Conservation (phyloP, 208 protist species). For the Crithidia fasciculata region DNA sequence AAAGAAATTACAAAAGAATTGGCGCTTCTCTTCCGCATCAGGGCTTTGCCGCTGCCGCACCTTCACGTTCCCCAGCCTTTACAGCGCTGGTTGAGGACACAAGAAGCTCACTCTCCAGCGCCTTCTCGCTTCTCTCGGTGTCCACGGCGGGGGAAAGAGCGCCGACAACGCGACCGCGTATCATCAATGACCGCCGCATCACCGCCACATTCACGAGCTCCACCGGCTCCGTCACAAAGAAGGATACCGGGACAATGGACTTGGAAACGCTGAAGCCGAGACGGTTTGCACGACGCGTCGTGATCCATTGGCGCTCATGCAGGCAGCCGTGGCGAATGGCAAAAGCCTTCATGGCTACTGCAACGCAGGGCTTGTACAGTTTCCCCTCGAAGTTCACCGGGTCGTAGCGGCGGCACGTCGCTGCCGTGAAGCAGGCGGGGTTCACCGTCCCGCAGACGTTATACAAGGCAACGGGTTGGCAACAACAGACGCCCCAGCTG, state of each 20-base stretch:
- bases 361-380: constrained; percentile 44
- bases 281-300: constrained; percentile 16
- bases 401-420: constrained; percentile 63
- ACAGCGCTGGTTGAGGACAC: neutral
- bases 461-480: constrained; percentile 42
- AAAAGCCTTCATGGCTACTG: constrained; percentile 65
- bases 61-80: too few relatives aligned
- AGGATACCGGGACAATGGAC: constrained; percentile 15
- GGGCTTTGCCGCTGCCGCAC: too few relatives aligned
- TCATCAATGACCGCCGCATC: constrained; percentile 5
- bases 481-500: neutral
- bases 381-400: constrained; percentile 57
- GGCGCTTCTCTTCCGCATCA: too few relatives aligned
- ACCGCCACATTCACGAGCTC: constrained; percentile 54
- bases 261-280: constrained; percentile 16
- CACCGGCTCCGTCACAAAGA: constrained; percentile 19
- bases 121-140: neutral
- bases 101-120: neutral
- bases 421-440: constrained; percentile 37
- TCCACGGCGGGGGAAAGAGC: neutral
- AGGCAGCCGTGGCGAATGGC: constrained; percentile 60
- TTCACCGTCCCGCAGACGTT: constrained; percentile 49
- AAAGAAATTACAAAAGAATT: too few relatives aligned
- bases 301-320: constrained; percentile 61
- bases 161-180: constrained; percentile 7